phyloP scores from a whole-genome alignment of 2,329 filamentous ascomycete species.

The Sporothrix curviconia region DNA sequence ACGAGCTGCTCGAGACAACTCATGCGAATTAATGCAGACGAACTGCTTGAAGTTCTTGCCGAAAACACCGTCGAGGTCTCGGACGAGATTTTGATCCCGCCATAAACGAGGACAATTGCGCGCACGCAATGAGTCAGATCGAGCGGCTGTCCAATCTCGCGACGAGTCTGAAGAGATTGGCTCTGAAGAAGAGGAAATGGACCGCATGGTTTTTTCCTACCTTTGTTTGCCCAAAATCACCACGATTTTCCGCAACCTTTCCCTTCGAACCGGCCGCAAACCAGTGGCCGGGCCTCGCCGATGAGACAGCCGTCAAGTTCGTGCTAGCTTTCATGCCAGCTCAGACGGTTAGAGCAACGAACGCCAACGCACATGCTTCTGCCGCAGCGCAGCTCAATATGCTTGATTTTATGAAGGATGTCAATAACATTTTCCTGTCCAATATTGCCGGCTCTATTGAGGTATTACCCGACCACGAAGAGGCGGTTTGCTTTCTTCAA shows the following conservation, averaged over 20 bases:
- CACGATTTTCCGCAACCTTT: conserved; percentile 86
- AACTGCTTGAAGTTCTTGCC: conserved; percentile 76
- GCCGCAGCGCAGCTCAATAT: conserved; percentile 75
- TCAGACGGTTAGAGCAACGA: too few species aligned
- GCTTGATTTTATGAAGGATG: conserved; percentile 98
- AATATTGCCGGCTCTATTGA: conserved; percentile 79
- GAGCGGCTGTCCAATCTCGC: conserved; percentile 67
- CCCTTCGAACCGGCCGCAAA: conserved; percentile 75
- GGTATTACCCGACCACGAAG: conserved; percentile 76
- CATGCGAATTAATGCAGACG: conserved; percentile 84
- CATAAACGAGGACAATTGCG: conserved; percentile 88
- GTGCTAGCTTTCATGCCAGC: conserved; percentile 67
- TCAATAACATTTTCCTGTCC: conserved; percentile 76
- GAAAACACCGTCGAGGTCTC: conserved; percentile 81
- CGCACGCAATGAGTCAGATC: conserved; percentile 62
- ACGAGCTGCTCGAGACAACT: conserved; percentile 84
- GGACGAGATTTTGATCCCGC: conserved; percentile 72
- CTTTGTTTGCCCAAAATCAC: conserved; percentile 89
- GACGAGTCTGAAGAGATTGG: conserved; percentile 70
- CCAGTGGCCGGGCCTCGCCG: conserved; percentile 65
- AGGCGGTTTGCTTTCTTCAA: conserved; percentile 77
- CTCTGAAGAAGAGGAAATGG: conserved; percentile 70
- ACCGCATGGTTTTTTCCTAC: conserved; percentile 78
- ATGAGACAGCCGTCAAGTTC: conserved; percentile 73
- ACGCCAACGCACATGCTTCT: conserved; percentile 85